Evolutionary conservation across 441 rosid species (phyloP).

Genomic region (Gossypium davidsonii): DNA sequence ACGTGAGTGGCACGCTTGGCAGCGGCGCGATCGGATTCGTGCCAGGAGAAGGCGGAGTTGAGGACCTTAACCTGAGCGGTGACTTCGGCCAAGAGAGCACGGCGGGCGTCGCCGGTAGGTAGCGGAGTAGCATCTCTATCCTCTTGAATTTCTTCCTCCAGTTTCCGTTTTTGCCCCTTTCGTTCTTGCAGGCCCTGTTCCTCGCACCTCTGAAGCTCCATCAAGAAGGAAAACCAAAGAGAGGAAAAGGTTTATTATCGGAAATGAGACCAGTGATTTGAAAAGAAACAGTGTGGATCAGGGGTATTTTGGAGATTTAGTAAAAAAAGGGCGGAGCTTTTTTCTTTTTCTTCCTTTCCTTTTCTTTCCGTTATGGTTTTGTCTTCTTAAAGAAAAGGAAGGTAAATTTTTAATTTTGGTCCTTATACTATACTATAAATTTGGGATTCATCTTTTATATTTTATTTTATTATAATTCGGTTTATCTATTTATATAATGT

Average conservation of each 20-base stretch:
- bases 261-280: conserved; percentile 25
- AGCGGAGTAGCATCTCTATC: conserved; percentile 61
- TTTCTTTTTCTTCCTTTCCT: not conserved
- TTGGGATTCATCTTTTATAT: too few species aligned
- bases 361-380: not conserved
- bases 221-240: conserved; percentile 19
- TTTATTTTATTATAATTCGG: too few species aligned
- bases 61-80: conserved; percentile 67
- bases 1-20: conserved; percentile 93
- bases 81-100: conserved; percentile 53
- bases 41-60: conserved; percentile 67
- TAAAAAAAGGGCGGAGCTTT: not conserved
- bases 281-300: conserved; percentile 20
- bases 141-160: conserved; percentile 63
- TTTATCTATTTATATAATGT: too few species aligned
- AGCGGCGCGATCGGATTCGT: conserved; percentile 85
- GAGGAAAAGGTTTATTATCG: conserved; percentile 17
- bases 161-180: conserved; percentile 89
- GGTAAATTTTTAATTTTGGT: too few species aligned
- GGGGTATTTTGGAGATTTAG: conserved; percentile 34
- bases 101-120: conserved; percentile 49
- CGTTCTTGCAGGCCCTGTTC: conserved; percentile 66
- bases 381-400: not conserved
- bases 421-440: too few species aligned
- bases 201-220: conserved; percentile 55